Conservation (phyloP, 176 grass and related monocot species). For the Tillandsia fasciculata region DNA sequence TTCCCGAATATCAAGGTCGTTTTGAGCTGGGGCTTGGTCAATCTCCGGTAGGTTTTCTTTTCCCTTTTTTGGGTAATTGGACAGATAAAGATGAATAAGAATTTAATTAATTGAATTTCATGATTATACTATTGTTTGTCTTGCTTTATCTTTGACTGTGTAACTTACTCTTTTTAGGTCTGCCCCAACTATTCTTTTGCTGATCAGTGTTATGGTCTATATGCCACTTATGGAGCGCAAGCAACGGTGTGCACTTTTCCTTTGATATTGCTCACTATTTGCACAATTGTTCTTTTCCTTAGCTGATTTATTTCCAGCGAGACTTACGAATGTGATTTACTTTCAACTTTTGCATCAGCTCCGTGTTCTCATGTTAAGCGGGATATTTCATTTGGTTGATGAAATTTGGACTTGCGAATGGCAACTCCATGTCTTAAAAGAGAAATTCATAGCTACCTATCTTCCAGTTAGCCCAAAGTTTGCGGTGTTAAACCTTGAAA, state of each 20-base stretch:
- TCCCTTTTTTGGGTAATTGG: constrained; percentile 4
- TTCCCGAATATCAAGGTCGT: constrained; percentile 40
- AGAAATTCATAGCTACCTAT: too few species aligned
- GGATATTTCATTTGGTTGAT: too few species aligned
- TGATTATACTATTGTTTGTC: not conserved
- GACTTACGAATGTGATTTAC: too few species aligned
- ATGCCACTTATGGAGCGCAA: constrained; percentile 42
- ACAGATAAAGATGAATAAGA: not conserved
- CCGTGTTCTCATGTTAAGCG: too few species aligned
- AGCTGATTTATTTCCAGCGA: constrained; percentile 6
- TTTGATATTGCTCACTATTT: constrained; percentile 6
- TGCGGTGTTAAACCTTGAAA: too few species aligned
- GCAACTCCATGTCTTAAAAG: too few species aligned
- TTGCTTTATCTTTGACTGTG: not conserved
- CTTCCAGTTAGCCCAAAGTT: too few species aligned
- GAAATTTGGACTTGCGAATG: too few species aligned
- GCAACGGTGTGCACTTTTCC: constrained; percentile 38
- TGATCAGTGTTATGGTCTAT: constrained; percentile 68
- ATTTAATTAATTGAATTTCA: constrained; percentile 6
- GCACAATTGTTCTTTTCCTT: not conserved
- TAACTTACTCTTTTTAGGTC: constrained; percentile 38
- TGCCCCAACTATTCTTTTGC: constrained; percentile 40
- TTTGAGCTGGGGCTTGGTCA: constrained; percentile 63
- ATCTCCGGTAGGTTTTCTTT: constrained; percentile 48
- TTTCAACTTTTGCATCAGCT: too few species aligned